Evolutionary conservation across 352 stramenopile species (phyloP).

Genomic region (Phytophthora citricola): DNA sequence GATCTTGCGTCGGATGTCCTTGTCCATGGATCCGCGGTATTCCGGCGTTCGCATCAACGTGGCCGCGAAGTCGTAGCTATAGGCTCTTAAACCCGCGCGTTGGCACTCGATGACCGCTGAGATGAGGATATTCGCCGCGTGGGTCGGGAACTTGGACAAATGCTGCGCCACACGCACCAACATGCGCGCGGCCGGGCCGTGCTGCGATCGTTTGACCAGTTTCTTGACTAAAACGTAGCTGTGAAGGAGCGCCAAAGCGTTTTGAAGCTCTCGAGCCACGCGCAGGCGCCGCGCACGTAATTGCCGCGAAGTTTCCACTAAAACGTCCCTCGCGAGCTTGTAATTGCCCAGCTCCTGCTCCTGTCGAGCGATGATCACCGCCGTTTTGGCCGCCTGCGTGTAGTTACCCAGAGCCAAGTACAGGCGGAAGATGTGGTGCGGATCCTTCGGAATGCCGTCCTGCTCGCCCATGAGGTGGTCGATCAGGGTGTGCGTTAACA

Average conservation of each 20-base stretch:
- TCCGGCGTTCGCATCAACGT: slow-evolving; percentile 90
- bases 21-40: slow-evolving; percentile 89
- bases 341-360: slow-evolving; percentile 95
- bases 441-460: slow-evolving; percentile 94
- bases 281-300: slow-evolving; percentile 88
- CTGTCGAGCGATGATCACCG: slow-evolving; percentile 94
- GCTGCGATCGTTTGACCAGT: slow-evolving; percentile 89
- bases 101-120: slow-evolving; percentile 95
- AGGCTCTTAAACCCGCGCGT: slow-evolving; percentile 88
- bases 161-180: slow-evolving; percentile 91
- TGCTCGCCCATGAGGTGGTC: slow-evolving; percentile 96
- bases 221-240: slow-evolving; percentile 95
- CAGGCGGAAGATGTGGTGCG: slow-evolving; percentile 94
- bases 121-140: slow-evolving; percentile 93
- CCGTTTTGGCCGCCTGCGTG: slow-evolving; percentile 92
- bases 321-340: slow-evolving; percentile 90
- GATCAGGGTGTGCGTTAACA: slow-evolving; percentile 95
- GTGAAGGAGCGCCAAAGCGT: slow-evolving; percentile 92
- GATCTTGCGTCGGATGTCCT: slow-evolving; percentile 94
- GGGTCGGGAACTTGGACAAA: slow-evolving; percentile 93
- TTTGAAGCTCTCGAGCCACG: slow-evolving; percentile 88
- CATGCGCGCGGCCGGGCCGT: slow-evolving; percentile 88
- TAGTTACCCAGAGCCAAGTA: slow-evolving; percentile 96
- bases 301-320: slow-evolving; percentile 91
- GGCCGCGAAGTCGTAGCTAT: slow-evolving; percentile 93